These are phyloP conservation scores for Gastrolobium villosum DNA, from an alignment of 306 rosid species.

Conservation along the genomic window DNA sequence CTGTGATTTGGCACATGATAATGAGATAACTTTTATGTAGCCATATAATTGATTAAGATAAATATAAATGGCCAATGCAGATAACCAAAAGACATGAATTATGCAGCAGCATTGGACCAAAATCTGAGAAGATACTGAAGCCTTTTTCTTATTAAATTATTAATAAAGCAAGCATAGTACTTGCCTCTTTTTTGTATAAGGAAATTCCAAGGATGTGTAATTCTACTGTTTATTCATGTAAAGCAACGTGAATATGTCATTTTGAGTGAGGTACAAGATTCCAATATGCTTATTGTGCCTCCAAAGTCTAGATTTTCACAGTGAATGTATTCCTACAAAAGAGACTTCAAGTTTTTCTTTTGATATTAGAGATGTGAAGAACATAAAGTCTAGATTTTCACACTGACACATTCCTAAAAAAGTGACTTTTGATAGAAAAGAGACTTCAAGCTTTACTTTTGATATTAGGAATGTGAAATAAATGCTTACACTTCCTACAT, in stretches of 20 bases:
- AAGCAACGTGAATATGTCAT: constrained; percentile 15
- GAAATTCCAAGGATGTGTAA: constrained; percentile 16
- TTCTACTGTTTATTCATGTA: constrained; percentile 36
- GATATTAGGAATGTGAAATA: constrained; percentile 14
- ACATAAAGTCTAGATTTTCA: neutral
- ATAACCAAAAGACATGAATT: constrained; percentile 51
- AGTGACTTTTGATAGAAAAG: neutral
- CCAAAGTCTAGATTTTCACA: constrained; percentile 37
- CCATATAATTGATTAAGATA: constrained; percentile 43
- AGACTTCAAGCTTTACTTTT: constrained; percentile 35
- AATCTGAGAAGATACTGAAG: constrained; percentile 52
- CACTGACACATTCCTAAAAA: neutral
- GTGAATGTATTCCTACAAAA: constrained; percentile 7
- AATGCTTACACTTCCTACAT: constrained; percentile 33
- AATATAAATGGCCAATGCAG: constrained; percentile 28
- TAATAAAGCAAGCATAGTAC: constrained; percentile 25
- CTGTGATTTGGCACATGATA: constrained; percentile 3
- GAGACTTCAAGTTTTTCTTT: neutral
- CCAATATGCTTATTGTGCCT: constrained; percentile 31
- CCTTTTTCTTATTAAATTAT: constrained; percentile 18
- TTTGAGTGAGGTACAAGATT: constrained; percentile 34
- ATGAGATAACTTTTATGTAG: constrained; percentile 12
- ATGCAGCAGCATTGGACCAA: constrained; percentile 50
- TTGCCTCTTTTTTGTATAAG: constrained; percentile 39
- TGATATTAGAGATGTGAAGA: too few relatives aligned